Conservation (phyloP, 768 basidiomycete genomes). For the Termitomyces titanicus region DNA sequence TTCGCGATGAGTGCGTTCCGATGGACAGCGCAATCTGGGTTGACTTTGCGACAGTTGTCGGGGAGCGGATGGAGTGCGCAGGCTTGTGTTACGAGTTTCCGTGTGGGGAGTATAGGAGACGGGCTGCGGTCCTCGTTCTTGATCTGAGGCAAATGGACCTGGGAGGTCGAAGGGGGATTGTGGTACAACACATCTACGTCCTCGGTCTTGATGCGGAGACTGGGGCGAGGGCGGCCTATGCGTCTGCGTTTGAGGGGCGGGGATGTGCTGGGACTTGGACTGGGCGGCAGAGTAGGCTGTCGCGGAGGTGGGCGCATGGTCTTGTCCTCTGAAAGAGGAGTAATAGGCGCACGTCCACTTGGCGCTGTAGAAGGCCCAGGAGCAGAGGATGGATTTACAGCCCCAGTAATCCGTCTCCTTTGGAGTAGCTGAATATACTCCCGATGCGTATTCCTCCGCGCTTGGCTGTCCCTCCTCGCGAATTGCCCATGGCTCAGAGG, state of each 20-base stretch:
- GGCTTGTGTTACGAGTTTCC: conserved; percentile 24
- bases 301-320: not conserved
- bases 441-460: not conserved
- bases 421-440: no score
- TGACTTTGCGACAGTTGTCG: conserved; percentile 19
- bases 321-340: no score
- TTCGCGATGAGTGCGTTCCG: conserved; percentile 17
- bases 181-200: not conserved
- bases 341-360: no score
- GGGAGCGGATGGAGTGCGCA: conserved; percentile 26
- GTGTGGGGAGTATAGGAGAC: not conserved
- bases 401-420: no score
- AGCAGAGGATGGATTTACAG: no score
- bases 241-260: not conserved
- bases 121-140: not conserved
- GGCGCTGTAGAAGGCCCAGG: no score
- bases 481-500: not conserved
- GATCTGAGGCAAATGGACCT: not conserved
- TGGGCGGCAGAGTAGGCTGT: not conserved
- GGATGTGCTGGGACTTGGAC: not conserved
- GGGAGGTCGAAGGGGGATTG: not conserved
- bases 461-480: not conserved
- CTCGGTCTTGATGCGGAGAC: not conserved
- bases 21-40: conserved; percentile 15
- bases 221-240: not conserved